Evolutionary conservation across 176 grass and related monocot species (phyloP).

Genomic region (Microstegium vimineum): DNA sequence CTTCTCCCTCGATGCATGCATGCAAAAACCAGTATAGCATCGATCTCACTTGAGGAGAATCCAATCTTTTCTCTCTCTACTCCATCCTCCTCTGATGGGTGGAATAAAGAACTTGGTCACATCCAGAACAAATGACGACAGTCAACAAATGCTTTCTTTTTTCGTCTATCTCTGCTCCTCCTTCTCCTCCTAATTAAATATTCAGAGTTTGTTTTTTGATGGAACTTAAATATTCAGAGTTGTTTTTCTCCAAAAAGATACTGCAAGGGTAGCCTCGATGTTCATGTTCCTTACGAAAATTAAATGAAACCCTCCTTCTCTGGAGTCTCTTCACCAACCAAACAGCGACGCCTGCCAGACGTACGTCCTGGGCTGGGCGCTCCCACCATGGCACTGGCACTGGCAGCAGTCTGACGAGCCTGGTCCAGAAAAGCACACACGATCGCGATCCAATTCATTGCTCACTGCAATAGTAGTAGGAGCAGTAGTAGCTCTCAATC

Average conservation of each 20-base stretch:
- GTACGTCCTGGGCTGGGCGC: no score
- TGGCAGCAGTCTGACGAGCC: not conserved
- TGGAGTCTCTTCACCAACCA: constrained; percentile 22
- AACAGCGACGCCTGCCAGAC: not conserved
- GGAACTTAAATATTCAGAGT: not conserved
- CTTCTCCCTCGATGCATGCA: not conserved
- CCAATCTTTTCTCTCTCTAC: no score
- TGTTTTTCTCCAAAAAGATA: no score
- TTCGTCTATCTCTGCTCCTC: not conserved
- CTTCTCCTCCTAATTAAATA: not conserved
- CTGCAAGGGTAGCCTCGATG: not conserved
- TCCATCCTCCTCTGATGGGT: no score
- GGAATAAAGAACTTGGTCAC: no score
- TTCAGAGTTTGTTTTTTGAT: not conserved
- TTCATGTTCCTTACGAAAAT: not conserved
- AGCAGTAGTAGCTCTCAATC: not conserved
- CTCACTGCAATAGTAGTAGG: not conserved
- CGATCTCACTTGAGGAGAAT: no score
- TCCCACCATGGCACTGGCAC: constrained; percentile 12
- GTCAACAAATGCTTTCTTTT: no score
- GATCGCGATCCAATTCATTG: not conserved
- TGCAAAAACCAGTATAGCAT: no score
- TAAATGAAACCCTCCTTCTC: not conserved
- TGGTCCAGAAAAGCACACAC: constrained; percentile 33
- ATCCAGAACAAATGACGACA: no score